A percentile compares a stretch with the other conserved stretches of the same genome.
Evolutionary conservation across 1,284 basidiomycete species (phyloP).

Genomic region (Tilletia caries): DNA sequence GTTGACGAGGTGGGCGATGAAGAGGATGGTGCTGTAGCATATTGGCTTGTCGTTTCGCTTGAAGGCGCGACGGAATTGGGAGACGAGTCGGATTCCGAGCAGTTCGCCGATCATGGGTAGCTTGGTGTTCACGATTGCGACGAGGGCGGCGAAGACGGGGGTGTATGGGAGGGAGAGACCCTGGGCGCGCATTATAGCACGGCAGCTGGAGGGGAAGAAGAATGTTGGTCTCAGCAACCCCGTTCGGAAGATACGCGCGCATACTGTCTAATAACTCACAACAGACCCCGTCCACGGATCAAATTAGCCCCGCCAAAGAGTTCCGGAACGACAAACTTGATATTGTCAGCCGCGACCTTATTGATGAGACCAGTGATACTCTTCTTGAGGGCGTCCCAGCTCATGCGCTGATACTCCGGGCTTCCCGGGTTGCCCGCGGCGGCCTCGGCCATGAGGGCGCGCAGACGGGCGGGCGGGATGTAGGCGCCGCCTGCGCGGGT

Average conservation of each 20-base stretch:
- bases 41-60: slow-evolving; percentile 98
- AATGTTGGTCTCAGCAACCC: neutral
- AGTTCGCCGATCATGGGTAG: slow-evolving; percentile 93
- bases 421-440: slow-evolving; percentile 77
- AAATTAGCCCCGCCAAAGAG: slow-evolving; percentile 52
- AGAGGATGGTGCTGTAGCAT: slow-evolving; percentile 89
- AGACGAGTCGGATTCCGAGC: slow-evolving; percentile 79
- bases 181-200: slow-evolving; percentile 97
- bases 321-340: slow-evolving; percentile 93
- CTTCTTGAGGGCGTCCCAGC: slow-evolving; percentile 97
- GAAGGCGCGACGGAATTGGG: slow-evolving; percentile 90
- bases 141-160: slow-evolving; percentile 90
- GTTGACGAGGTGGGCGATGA: slow-evolving; percentile 95
- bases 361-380: slow-evolving; percentile 99
- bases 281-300: slow-evolving; percentile 50
- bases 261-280: slow-evolving; percentile 13
- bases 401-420: slow-evolving; percentile 87
- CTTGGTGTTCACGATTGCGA: slow-evolving; percentile 94
- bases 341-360: slow-evolving; percentile 78
- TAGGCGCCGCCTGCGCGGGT: slow-evolving; percentile 87
- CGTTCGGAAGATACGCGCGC: neutral
- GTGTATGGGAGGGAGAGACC: slow-evolving; percentile 94
- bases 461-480: slow-evolving; percentile 82
- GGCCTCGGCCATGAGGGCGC: slow-evolving; percentile 79
- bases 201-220: slow-evolving; percentile 33